Base-by-base conservation (phyloP, 108 stramenopile species). In the Cyclostephanos invisitatus region DNA sequence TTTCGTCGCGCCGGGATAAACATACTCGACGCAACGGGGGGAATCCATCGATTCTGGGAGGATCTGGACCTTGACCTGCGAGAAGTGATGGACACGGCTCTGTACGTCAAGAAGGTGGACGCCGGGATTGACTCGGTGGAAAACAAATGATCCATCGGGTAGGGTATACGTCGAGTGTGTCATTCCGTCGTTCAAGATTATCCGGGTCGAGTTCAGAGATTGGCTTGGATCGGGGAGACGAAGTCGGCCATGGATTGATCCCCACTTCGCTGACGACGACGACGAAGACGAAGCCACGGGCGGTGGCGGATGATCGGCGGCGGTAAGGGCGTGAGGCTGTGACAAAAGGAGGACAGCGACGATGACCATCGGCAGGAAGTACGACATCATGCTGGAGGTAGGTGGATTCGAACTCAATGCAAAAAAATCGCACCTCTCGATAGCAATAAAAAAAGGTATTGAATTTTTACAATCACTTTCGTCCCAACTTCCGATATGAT, bases 1-100 rank as follows among this genome's bases (percentile, higher is more conserved):
- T 67, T 96, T 96, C 20, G 81, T 54, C 32, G 95, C 92, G 7
- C 95, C 92, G 37, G 95, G 89, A 46, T 81, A 96, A 0, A 84
- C 74, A 67, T 96, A 96, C 77, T 96, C 92, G 54, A 96, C 75
- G 66, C 91, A 95, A 60, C 91, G 92, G 20, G 91, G 95, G 1
- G 77, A 60, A 38, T 87, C 87, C 82, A 85, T 91, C 2, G 81
- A 67, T 6, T 85, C 89, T 58, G 77, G 77, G 66, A 91, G 50
- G 9, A 96, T 59, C 70, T 96, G 91, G 58, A 93, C 83, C 60
- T 93, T 93, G 29, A 96, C 77, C 63, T 92, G 91, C 40, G 75
- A 69, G 62, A 91, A 96, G 56, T 89, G 87, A 68, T 89, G 83
- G n/a, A 68, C 64, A 10, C 77, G 72, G 42, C 78, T 82, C 64